phyloP scores from a whole-genome alignment of 305 asterid species.

The Solanum chacoense region DNA sequence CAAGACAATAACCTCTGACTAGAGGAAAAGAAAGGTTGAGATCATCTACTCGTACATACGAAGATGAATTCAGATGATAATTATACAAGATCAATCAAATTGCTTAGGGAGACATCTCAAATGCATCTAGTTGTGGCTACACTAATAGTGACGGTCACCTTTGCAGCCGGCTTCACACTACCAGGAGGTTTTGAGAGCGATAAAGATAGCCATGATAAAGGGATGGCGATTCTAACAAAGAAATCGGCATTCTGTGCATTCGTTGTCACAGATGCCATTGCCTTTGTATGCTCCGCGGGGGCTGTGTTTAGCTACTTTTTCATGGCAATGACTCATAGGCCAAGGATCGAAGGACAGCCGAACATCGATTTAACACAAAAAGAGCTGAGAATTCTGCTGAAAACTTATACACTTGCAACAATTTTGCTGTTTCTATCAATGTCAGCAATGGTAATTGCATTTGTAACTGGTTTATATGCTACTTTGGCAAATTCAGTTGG shows the following conservation, averaged over 20 bases:
- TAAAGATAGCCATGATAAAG: too few species aligned
- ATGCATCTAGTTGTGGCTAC: slow-evolving; percentile 8
- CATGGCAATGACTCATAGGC: neutral
- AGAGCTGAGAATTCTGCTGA: neutral
- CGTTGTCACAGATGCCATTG: neutral
- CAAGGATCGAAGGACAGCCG: neutral
- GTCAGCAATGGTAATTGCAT: neutral
- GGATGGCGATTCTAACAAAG: neutral
- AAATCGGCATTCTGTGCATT: neutral
- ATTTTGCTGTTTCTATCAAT: neutral
- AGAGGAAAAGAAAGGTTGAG: too few species aligned
- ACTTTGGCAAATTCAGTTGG: neutral
- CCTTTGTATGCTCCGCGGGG: neutral
- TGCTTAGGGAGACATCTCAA: neutral
- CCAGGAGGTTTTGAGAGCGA: slow-evolving; percentile 2
- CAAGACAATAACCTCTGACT: too few species aligned
- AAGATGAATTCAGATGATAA: too few species aligned
- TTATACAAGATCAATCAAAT: rapidly evolving
- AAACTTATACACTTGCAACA: rapidly evolving
- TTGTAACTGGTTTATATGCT: neutral
- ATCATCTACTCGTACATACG: too few species aligned
- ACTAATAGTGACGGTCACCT: slow-evolving; percentile 11
- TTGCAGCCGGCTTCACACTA: slow-evolving; percentile 18
- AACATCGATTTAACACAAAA: neutral
- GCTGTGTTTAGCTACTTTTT: neutral